Evolutionary conservation across 2,329 filamentous ascomycete species (phyloP).

Genomic region (Hymenoscyphus repandus): DNA sequence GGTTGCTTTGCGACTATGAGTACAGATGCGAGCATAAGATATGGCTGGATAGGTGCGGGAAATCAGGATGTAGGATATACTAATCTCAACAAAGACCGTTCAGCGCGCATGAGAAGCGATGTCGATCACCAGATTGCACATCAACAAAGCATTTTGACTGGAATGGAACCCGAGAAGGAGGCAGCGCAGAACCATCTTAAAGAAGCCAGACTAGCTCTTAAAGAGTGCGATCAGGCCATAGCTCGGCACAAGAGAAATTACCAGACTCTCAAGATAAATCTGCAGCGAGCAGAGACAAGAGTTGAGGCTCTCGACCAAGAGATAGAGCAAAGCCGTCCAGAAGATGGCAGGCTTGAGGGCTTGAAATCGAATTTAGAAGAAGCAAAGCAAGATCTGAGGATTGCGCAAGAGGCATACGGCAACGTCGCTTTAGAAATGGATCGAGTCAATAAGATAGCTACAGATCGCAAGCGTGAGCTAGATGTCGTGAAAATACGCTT

Average conservation of each 20-base stretch:
- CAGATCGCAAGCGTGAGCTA: slow-evolving; percentile 32
- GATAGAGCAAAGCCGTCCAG: slow-evolving; percentile 61
- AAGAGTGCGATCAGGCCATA: slow-evolving; percentile 44
- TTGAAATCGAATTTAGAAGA: slow-evolving; percentile 55
- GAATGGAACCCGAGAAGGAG: slow-evolving; percentile 50
- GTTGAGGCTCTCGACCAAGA: slow-evolving; percentile 50
- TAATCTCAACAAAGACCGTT: slow-evolving; percentile 17
- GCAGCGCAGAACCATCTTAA: slow-evolving; percentile 35
- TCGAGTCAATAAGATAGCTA: slow-evolving; percentile 39
- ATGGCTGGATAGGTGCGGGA: slow-evolving; percentile 40
- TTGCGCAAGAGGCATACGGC: slow-evolving; percentile 51
- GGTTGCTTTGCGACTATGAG: slow-evolving; percentile 63
- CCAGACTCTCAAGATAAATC: slow-evolving; percentile 46
- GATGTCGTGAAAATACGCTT: slow-evolving; percentile 37
- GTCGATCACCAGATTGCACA: slow-evolving; percentile 58
- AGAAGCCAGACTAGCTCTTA: slow-evolving; percentile 40
- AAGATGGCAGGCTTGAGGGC: slow-evolving; percentile 59
- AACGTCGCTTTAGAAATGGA: slow-evolving; percentile 44
- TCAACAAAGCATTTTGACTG: slow-evolving; percentile 44
- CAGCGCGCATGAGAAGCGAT: slow-evolving; percentile 76
- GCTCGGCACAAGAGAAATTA: slow-evolving; percentile 42
- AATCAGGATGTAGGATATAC: slow-evolving; percentile 48
- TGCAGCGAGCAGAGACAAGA: slow-evolving; percentile 56
- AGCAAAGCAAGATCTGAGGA: slow-evolving; percentile 38
- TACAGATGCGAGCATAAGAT: slow-evolving; percentile 54